Conservation (phyloP, 176 grass and related monocot genomes). For the Rhynchospora tenuis region DNA sequence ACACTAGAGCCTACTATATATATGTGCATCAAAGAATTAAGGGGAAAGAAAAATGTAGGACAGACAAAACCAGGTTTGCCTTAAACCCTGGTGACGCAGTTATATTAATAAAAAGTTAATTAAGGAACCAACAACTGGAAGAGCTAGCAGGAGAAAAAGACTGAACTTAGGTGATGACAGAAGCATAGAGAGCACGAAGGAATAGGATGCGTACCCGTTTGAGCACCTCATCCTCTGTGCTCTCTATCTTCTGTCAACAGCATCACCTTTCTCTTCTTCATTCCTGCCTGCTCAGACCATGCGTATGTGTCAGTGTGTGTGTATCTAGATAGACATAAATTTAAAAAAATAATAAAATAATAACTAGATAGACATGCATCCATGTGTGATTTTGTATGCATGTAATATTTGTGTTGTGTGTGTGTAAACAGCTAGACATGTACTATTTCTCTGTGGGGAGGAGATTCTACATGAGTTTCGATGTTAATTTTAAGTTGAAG, state of each 20-base stretch:
- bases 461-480: not conserved
- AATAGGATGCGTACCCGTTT: slow-evolving; percentile 22
- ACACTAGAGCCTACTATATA: too few relatives aligned
- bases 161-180: slow-evolving; percentile 43
- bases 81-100: too few relatives aligned
- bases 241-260: slow-evolving; percentile 67
- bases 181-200: slow-evolving; percentile 68
- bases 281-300: not conserved
- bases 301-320: not conserved
- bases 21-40: not conserved
- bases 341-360: too few relatives aligned
- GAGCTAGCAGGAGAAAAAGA: not conserved
- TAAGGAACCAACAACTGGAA: not conserved
- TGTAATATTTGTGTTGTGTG: not conserved
- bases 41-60: not conserved
- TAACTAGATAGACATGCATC: not conserved
- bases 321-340: too few relatives aligned
- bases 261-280: slow-evolving; percentile 9
- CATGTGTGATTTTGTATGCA: not conserved
- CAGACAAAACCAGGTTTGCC: too few relatives aligned
- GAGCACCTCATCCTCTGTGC: slow-evolving; percentile 46
- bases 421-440: not conserved
- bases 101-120: not conserved
- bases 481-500: not conserved
- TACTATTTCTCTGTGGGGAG: not conserved